Base-by-base conservation (phyloP, 106 monocot species). In the Acanthochlamys bracteata region DNA sequence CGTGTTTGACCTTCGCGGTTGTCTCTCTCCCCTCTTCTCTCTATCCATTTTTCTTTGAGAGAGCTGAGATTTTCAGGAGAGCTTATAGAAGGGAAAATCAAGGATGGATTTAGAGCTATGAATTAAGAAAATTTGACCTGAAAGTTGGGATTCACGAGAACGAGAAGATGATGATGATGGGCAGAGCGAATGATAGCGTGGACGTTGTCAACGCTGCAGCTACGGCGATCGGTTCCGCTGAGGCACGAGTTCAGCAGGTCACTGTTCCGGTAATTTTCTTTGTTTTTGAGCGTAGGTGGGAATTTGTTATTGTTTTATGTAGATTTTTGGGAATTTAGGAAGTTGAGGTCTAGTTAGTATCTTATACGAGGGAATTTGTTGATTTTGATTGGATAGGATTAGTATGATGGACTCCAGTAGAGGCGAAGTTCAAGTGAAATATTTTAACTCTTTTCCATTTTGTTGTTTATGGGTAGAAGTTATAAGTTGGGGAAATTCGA, bases 121-220 rank as follows among this genome's bases (percentile, higher is more conserved):
- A 33, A 33, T 33, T 33, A 33, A 33, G 1, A 33, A 6, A 33
- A 3, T 33, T 33, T 33, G n/a, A n/a, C 33, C 33, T 33, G 33
- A 33, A 33, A 33, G 1, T 33, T 33, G 1, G 6, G 33, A 33
- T 33, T 33, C 33, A 33, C 4, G 33, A 33, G 33, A 33, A 33
- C 6, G 73, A 12, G 63, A 23, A 10, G 39, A 23, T 42, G 41
- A 16, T 21, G 43, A 41, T 49, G 63, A 80, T 79, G 76, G 77
- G 65, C 14, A 61, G 79, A n/a, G 65, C 47, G 56, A 76, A 66
- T 54, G 69, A 55, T 63, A 83, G 79, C 74, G 76, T 77, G 49
- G 86, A 87, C 39, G 77, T 76, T 24, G 82, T 87, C 68, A 82
- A 79, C 69, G 86, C 86, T 9, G 83, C 86, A 11, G 83, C 86